phyloP scores from a whole-genome alignment of 768 basidiomycete species.

The Russula sp. region DNA sequence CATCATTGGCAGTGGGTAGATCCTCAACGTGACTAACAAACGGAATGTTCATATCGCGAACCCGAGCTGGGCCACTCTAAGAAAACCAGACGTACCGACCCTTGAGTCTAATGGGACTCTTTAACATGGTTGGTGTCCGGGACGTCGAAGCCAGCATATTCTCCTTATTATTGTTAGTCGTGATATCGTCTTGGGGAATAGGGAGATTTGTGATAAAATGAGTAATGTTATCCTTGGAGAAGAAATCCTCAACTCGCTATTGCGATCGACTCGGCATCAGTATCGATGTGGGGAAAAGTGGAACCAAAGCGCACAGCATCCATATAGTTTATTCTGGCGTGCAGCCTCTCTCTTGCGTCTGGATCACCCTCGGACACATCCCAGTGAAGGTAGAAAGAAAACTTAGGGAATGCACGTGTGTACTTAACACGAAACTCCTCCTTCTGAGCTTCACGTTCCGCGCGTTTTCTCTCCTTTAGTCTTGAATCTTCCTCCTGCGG shows the following conservation, averaged over 20 bases:
- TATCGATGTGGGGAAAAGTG: background rate
- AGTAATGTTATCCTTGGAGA: slow-evolving; percentile 69
- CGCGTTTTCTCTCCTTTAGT: slow-evolving; percentile 20
- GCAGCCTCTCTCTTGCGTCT: slow-evolving; percentile 39
- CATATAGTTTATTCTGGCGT: slow-evolving; percentile 54
- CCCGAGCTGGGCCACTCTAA: background rate
- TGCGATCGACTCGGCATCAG: slow-evolving; percentile 6
- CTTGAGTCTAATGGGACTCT: slow-evolving; percentile 62
- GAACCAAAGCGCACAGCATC: slow-evolving; percentile 60
- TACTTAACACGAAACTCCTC: slow-evolving; percentile 24
- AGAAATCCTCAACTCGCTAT: slow-evolving; percentile 84
- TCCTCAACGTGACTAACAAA: slow-evolving; percentile 31
- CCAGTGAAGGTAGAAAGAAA: slow-evolving; percentile 68
- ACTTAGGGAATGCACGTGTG: slow-evolving; percentile 56
- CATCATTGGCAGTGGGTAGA: slow-evolving; percentile 25
- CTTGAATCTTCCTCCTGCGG: slow-evolving; percentile 21
- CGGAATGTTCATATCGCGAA: slow-evolving; percentile 1
- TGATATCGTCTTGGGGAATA: slow-evolving; percentile 31
- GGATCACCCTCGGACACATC: slow-evolving; percentile 57
- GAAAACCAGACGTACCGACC: slow-evolving; percentile 42
- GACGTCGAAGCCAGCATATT: slow-evolving; percentile 38
- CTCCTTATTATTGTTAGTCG: slow-evolving; percentile 51
- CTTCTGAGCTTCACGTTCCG: slow-evolving; percentile 23
- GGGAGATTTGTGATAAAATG: slow-evolving; percentile 76
- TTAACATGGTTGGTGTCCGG: slow-evolving; percentile 33